Evolutionary conservation across 2,329 filamentous ascomycete genomes (phyloP), one percentile per base, ranked within the genome.

Genomic region (Xylariaceae sp.): DNA sequence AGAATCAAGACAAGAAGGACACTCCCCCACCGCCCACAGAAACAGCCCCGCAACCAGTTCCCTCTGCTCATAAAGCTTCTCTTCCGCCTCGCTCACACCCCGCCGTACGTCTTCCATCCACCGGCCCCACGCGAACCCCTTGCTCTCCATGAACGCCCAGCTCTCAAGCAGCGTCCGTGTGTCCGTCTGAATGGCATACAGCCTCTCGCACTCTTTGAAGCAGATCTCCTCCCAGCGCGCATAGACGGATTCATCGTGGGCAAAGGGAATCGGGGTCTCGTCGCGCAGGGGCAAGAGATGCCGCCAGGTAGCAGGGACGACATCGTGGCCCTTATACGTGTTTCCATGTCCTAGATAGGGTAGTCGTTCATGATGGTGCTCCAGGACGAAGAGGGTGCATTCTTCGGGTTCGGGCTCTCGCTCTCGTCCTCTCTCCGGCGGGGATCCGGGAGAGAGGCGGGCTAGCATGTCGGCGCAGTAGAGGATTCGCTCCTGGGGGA

Each of bases 351-450:
- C 63, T 43, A 66, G 55, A 47, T 63, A 65, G 2, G 55, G 43
- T 2, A 62, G 54, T 2, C 40, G 55, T 11, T 44, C 32, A 46
- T 68, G 62, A 1, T 50, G 54, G 32, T 68, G 66, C 39, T 64
- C 60, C 0, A 61, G 37, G 3, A 49, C 6, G 43, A 59, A 67
- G 5, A 6, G 6, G 1, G 11, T 12, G 39, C 66, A 68, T 12
- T 60, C 45, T 34, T 66, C 63, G 0, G 65, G 62, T 19, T 63
- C 47, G 6, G 32, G 7, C 2, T 46, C 31, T 2, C 8, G 6
- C n/a, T 19, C 2, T 54, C 46, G 2, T 39, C 6, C 12, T 55
- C 32, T 6, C 50, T 19, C 19, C 19, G 19, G 19, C 19, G 19
- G 19, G 19, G 19, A 19, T 19, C 2, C 19, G 19, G 19, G 19